Evolutionary conservation across 176 grass and related monocot genomes (phyloP).

Genomic region (Eragrostis nindensis): DNA sequence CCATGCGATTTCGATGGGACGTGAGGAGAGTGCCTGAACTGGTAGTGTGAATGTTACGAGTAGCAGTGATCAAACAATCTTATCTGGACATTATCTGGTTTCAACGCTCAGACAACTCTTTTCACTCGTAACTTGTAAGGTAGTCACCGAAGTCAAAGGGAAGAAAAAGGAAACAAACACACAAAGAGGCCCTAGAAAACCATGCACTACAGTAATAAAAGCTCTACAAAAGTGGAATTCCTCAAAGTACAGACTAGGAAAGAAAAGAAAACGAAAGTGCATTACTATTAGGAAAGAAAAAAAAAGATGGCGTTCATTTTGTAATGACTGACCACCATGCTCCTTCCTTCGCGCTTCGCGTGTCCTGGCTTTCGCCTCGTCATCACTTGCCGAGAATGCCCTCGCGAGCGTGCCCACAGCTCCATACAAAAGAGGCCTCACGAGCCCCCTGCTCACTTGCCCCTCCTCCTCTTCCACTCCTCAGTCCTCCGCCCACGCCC

Average conservation of each 20-base stretch:
- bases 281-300: background rate
- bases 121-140: background rate
- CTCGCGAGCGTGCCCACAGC: slow-evolving; percentile 14
- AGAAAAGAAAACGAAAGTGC: slow-evolving; percentile 31
- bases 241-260: slow-evolving; percentile 47
- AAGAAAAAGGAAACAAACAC: slow-evolving; percentile 3
- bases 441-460: slow-evolving; percentile 6
- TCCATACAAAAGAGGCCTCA: slow-evolving; percentile 35
- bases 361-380: background rate
- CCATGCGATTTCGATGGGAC: no score
- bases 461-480: slow-evolving; percentile 26
- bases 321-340: slow-evolving; percentile 35
- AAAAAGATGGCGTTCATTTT: background rate
- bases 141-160: background rate
- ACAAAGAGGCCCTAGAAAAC: background rate
- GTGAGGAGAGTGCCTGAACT: background rate
- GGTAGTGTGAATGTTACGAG: background rate
- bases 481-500: slow-evolving; percentile 21
- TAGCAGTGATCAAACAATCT: background rate
- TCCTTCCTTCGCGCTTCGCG: slow-evolving; percentile 41
- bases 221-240: slow-evolving; percentile 21
- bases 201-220: slow-evolving; percentile 26
- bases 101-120: background rate
- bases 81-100: background rate
- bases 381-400: slow-evolving; percentile 40